Evolutionary conservation across 257 asterid species (phyloP).

Genomic region (Solanum medicagineum): DNA sequence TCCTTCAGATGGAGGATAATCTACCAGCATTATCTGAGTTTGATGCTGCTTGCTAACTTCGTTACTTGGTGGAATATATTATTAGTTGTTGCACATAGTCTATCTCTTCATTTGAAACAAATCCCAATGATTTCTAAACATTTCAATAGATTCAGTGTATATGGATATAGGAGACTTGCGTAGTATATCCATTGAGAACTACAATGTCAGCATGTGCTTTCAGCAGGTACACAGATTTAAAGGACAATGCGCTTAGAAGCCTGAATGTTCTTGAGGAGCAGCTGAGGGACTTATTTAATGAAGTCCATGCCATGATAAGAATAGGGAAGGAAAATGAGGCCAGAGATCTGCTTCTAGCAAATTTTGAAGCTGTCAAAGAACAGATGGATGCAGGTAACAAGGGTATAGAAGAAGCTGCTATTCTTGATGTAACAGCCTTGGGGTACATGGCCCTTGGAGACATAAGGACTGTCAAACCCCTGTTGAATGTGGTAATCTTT

Average conservation of each 20-base stretch:
- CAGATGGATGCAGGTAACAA: conserved; percentile 54
- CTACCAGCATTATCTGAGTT: neutral
- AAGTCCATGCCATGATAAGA: conserved; percentile 52
- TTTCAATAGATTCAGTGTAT: neutral
- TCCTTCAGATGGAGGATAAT: neutral
- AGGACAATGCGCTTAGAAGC: conserved; percentile 19
- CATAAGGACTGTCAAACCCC: conserved; percentile 31
- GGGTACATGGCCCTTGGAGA: conserved; percentile 78
- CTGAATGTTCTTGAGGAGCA: conserved; percentile 44
- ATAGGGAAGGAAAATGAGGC: conserved; percentile 68
- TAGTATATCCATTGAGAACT: neutral
- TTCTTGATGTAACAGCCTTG: conserved; percentile 72
- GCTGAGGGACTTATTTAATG: conserved; percentile 55
- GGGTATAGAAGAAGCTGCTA: conserved; percentile 80
- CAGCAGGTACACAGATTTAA: conserved; percentile 10
- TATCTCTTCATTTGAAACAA: neutral
- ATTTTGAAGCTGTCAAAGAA: conserved; percentile 58
- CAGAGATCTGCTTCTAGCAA: conserved; percentile 60
- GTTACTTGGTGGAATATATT: neutral
- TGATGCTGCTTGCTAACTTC: neutral
- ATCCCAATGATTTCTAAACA: neutral
- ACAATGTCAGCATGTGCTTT: neutral
- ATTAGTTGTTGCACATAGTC: neutral
- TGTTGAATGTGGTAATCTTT: conserved; percentile 53
- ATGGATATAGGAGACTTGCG: neutral